Base-by-base conservation (phyloP, 768 basidiomycete genomes). In the Boletus pseudopeckii region DNA sequence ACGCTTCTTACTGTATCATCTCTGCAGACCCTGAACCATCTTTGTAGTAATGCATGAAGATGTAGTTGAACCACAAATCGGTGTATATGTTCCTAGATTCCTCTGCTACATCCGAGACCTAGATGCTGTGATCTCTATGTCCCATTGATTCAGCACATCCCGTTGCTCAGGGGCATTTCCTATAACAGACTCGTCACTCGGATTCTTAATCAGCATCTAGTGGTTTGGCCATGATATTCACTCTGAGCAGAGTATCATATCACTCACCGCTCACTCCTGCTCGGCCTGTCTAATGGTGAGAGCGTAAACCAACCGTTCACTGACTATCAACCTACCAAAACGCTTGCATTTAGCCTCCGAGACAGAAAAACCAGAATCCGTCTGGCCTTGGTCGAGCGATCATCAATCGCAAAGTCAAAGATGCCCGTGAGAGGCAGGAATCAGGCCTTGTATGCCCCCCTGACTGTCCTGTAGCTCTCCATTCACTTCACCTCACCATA, bases 341-440 rank as follows among this genome's bases (percentile, higher is more conserved):
- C 37, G 2, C 17, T 28, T 20, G 7, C 14, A 0, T 39, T 47
- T 38, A 85, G 84, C 74, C 85, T 56, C 77, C 80, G 24, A 88
- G 79, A 71, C 71, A 76, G 39, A 80, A 75, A 67, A 80, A 84
- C 61, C 77, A 66, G 17, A 90, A 90, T 67, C 77, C 85, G 1
- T 87, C 86, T 57, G 97, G 97, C 14, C 78, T 99, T 26, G 97
- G 97, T 33, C 81, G 92, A 55, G 95, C 97, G 26, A 92, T 99
- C 67, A 97, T 98, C 67, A 98, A 99, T 64, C 85, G 84, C 60
- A 86, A 88, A 72, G 81, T 81, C 17, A 71, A 72, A 50, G 69
- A 71, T 64, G 61, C 70, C 24, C 70, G 61, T 15, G 59, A 70
- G 57, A 68, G 60, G 46, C 67, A 71, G 22, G 65, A 72, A 64